A percentile compares a stretch with the other conserved stretches of the same genome.
These are phyloP conservation scores for Fabrea salina DNA, from an alignment of 169 alveolate genomes.

Conservation along the genomic window DNA sequence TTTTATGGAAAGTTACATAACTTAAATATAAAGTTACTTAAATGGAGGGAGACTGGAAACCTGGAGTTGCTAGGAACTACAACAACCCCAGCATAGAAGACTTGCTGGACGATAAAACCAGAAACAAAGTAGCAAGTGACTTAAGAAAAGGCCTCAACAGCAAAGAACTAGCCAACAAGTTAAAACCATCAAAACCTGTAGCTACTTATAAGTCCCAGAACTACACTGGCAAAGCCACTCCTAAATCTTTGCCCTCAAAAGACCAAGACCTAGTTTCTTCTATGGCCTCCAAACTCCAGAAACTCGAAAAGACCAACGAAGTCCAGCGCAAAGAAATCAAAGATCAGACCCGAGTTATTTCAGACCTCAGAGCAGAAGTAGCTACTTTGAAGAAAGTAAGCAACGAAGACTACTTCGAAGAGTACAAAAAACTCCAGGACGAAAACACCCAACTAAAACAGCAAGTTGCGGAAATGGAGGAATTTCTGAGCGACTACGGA, in stretches of 20 bases:
- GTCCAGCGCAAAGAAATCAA: conserved; percentile 47
- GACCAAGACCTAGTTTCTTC: conserved; percentile 51
- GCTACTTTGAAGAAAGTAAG: conserved; percentile 38
- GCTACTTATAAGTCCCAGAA: background rate
- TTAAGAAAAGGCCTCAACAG: background rate
- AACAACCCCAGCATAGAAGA: background rate
- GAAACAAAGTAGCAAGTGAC: conserved; percentile 21
- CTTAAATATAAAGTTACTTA: background rate
- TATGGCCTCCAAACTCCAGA: conserved; percentile 52
- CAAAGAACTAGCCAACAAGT: background rate
- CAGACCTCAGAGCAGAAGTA: conserved; percentile 41
- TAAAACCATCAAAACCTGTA: background rate
- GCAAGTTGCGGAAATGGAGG: conserved; percentile 56
- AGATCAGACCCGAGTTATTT: conserved; percentile 49
- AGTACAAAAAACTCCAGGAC: conserved; percentile 33
- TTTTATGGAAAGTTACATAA: background rate
- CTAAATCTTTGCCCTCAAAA: conserved; percentile 1
- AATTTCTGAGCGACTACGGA: conserved; percentile 67
- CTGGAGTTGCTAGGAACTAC: background rate
- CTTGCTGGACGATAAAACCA: conserved; percentile 29
- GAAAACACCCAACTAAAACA: conserved; percentile 49
- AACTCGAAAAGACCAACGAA: conserved; percentile 47
- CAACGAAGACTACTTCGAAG: conserved; percentile 26
- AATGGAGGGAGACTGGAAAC: conserved; percentile 27
- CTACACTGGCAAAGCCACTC: conserved; percentile 16